Base-by-base conservation (phyloP, 208 protist genomes). In the Trypanosoma scelopori region DNA sequence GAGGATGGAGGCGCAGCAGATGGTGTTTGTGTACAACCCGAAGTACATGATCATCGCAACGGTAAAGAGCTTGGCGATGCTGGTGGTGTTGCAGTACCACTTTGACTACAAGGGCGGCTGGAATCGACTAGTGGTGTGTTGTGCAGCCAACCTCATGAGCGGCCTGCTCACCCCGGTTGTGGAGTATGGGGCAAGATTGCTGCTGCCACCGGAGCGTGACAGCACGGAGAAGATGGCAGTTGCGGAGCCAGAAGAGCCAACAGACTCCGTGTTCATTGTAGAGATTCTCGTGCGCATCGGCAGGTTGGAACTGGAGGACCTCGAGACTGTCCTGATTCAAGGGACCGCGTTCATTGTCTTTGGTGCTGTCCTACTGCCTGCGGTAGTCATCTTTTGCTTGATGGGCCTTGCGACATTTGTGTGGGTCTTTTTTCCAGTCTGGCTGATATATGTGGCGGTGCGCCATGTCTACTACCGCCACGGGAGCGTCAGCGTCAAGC, bases 81-180 rank as follows among this genome's bases (percentile, higher is more conserved):
- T 90, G 28, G 45, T 90, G 32, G 74, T 80, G 46, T 50, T 90
- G 37, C 84, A 90, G 39, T 90, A 87, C 56, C 71, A 84, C 48
- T 85, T 81, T 61, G 39, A 63, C 16, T 78, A 78, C 23, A 39
- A 60, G 0, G 84, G 84, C 5, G 84, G 84, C 16, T 89, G 84
- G 81, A 55, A 74, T 9, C 73, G 84, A 18, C 65, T 89, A 5
- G 82, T 72, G 25, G 56, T 86, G n/a, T 85, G 80, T 30, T 77
- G 69, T 23, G 71, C 80, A 18, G 80, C 77, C 0, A 86, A 84
- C 65, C 53, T 89, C 30, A 82, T 89, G 59, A 74, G 66, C 20
- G 80, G 79, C 0, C 63, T 84, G 42, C 65, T 85, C 6, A 84
- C 79, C 16, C 75, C 84, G 0, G 70, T 89, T 1, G 61, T 85